A percentile compares a stretch with the other conserved stretches of the same genome.
These are phyloP conservation scores for Colletotrichum lentis DNA, from an alignment of 2,329 filamentous ascomycete species.

Conservation along the genomic window DNA sequence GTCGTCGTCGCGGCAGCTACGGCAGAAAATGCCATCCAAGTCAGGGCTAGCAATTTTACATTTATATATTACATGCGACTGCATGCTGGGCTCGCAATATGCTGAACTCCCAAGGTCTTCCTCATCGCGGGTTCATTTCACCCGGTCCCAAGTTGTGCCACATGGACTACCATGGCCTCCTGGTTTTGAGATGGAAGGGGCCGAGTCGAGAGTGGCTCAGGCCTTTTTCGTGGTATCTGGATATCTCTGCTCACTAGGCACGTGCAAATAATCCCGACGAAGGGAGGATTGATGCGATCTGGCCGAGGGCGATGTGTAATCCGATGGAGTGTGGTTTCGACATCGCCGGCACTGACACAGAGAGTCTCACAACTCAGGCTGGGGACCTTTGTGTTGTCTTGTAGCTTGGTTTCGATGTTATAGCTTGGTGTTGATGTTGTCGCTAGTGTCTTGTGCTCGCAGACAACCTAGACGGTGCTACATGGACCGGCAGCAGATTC, in stretches of 20 bases:
- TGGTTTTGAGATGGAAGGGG: not conserved
- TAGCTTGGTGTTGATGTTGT: not conserved
- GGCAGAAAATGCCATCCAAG: not conserved
- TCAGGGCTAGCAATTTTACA: too few species aligned
- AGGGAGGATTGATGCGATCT: not conserved
- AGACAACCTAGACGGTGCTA: not conserved
- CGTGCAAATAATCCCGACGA: too few species aligned
- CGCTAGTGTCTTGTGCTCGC: not conserved
- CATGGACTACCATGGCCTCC: too few species aligned
- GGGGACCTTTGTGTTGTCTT: not conserved
- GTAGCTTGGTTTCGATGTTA: too few species aligned
- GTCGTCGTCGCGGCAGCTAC: too few species aligned
- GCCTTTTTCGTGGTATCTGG: too few species aligned
- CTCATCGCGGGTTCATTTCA: too few species aligned
- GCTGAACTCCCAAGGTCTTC: not conserved
- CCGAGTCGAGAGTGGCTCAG: not conserved
- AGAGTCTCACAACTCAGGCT: too few species aligned
- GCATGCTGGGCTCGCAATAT: not conserved
- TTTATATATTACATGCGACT: not conserved
- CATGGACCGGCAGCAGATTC: too few species aligned
- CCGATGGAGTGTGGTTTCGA: not conserved
- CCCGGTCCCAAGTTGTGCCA: not conserved
- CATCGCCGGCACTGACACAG: not conserved
- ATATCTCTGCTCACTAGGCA: not conserved
- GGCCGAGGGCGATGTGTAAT: not conserved